Evolutionary conservation across 345 rosid species (phyloP).

Genomic region (Rubroshorea leprosula): DNA sequence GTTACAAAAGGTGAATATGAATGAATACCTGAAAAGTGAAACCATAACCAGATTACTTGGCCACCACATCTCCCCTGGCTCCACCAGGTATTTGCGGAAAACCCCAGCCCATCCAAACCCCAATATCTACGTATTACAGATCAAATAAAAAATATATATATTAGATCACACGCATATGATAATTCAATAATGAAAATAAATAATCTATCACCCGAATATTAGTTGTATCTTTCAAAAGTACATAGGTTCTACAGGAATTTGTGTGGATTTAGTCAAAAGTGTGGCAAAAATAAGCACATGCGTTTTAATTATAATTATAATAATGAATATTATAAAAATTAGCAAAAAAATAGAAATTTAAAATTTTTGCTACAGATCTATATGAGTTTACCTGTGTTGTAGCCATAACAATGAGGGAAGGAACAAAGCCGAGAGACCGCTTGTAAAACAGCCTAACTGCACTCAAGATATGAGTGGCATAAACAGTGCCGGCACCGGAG

Average conservation of each 20-base stretch:
- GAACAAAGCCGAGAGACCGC: constrained; percentile 51
- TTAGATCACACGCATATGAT: not conserved
- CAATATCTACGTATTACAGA: constrained; percentile 38
- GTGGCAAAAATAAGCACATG: too few species aligned
- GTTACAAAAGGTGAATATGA: not conserved
- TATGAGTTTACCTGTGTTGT: constrained; percentile 62
- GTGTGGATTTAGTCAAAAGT: too few species aligned
- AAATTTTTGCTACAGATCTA: not conserved
- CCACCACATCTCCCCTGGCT: constrained; percentile 96
- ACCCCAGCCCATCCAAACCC: constrained; percentile 91
- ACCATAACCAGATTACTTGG: constrained; percentile 70
- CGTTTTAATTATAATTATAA: too few species aligned
- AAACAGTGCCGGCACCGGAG: constrained; percentile 68
- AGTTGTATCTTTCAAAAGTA: too few species aligned
- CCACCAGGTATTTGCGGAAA: constrained; percentile 63
- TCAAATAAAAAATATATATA: constrained; percentile 2
- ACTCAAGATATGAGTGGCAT: constrained; percentile 71
- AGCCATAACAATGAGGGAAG: constrained; percentile 56
- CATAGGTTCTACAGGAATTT: too few species aligned
- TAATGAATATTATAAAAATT: too few species aligned
- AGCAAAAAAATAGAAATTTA: not conserved
- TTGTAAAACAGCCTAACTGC: constrained; percentile 61
- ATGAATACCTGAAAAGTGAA: constrained; percentile 62
- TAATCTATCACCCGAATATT: too few species aligned
- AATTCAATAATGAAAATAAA: too few species aligned